Base-by-base conservation (phyloP, 2,329 filamentous ascomycete species). In the Botryosphaeria agaves region DNA sequence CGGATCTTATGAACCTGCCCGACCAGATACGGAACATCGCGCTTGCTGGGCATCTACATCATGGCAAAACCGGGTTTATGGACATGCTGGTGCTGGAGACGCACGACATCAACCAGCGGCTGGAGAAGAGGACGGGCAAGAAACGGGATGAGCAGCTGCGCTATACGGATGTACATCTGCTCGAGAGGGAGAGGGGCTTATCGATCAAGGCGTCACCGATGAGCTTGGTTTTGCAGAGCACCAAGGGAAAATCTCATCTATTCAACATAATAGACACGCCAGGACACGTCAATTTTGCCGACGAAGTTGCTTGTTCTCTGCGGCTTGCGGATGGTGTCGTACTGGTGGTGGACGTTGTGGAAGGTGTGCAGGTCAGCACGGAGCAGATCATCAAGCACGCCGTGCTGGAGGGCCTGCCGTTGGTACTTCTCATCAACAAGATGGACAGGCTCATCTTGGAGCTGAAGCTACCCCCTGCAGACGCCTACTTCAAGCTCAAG, bases 401-500 rank as follows among this genome's bases (percentile, higher is more conserved):
- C 2, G 78, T 94, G 3, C 64, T 93, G 17, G 82, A 94, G 50
- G 81, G 84, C 43, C 64, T 95, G 4, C 87, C 89, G 1, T 58
- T 98, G 41, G 89, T 83, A 1, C 61, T 98, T 36, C 73, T 98
- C 33, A 69, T 98, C 56, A 98, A 95, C 66, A 98, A 98, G 61
- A 78, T 98, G 73, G 89, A 98, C 45, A 75, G 89, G 15, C 60
- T 98, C 36, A 93, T 98, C 37, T 57, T 98, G 27, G 89, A 98
- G 56, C 64, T 98, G 30, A 92, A 92, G 52, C 66, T 98, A 9
- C 89, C 89, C 2, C 89, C 89, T 2, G 82, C 76, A 40, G 89
- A 98, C 49, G 89, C 89, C 8, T 98, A 98, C 59, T 95, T 94
- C 66, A 98, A 98, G 64, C 64, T 98, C 32, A 95, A 94, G 58